Base-by-base conservation (phyloP, 176 grass and related monocot species). In the Pharus latifolius region DNA sequence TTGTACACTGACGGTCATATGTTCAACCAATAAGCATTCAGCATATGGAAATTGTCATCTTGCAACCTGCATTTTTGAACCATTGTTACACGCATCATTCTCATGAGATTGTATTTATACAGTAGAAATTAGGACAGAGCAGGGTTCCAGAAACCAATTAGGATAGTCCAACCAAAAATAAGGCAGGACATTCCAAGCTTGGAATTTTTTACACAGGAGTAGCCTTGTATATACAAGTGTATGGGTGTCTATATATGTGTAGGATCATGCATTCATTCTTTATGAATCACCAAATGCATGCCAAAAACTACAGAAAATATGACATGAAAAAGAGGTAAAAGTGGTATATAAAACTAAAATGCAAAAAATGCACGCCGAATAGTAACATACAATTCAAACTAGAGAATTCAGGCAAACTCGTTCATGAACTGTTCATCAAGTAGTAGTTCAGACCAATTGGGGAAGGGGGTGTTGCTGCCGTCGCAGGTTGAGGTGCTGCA, bases 371-470 rank as follows among this genome's bases (percentile, higher is more conserved):
- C 67, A 73, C 85, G 32, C 55, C 34, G 46, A 26, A 54, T 51
- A 43, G 31, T 52, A 76, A 48, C 46, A 67, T 53, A 34, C 48
- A 65, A 22, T 52, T 31, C 62, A 52, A 50, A 26, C 30, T 70
- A 27, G 33, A 23, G 32, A 62, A 43, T 62, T 81, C 24, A 78
- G 17, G 51, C 54, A 77, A 87, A 81, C 32, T 87, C 79, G 4
- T 33, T 55, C 47, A 84, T 77, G 62, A 83, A 58, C 22, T 74
- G 82, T 63, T 95, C 86, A 75, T 86, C 83, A 71, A 95, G 76
- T 12, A 95, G 74, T 34, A 89, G 14, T 51, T 95, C 86, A 7
- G 79, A 82, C 61, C 83, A 95, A 70, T 53, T 74, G 31, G 78
- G 56, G 17, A 83, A 78, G 46, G 44, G 7, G 18, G 26, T 87